phyloP scores from a whole-genome alignment of 176 grass and related monocot genomes.

The Raddia guianensis region DNA sequence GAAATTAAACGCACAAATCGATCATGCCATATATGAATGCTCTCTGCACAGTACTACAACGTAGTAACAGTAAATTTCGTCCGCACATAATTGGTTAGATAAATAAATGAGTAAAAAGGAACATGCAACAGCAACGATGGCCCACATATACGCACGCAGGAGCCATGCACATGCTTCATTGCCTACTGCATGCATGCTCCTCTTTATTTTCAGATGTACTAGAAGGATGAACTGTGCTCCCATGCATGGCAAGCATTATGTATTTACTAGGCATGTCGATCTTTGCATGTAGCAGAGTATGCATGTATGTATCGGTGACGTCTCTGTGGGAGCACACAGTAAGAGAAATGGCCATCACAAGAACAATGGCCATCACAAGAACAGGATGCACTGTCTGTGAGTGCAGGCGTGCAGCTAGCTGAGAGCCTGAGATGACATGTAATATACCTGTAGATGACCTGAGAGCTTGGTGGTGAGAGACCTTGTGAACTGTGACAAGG shows the following conservation, averaged over 20 bases:
- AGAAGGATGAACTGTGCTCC: background rate
- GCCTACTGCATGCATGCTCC: too few species aligned
- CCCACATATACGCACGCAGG: too few species aligned
- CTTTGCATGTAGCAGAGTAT: too few species aligned
- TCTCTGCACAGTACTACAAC: too few species aligned
- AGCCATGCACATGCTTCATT: too few species aligned
- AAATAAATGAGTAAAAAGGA: background rate
- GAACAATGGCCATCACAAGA: background rate
- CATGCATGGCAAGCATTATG: too few species aligned
- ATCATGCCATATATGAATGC: background rate
- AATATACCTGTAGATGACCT: slow-evolving; percentile 51
- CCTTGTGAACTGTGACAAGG: slow-evolving; percentile 45
- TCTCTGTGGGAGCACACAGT: background rate
- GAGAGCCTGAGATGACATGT: background rate
- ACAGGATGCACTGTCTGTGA: background rate
- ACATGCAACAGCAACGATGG: background rate
- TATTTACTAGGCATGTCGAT: too few species aligned
- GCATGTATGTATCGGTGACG: background rate
- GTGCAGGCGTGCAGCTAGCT: too few species aligned
- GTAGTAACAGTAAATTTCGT: too few species aligned
- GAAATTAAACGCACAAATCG: too few species aligned
- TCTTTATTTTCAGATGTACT: background rate
- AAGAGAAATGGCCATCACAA: background rate
- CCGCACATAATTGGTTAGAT: too few species aligned
- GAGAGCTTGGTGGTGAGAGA: slow-evolving; percentile 48